Conservation (phyloP, 2,329 filamentous ascomycete species). For the Paraconiothyrium brasiliense region DNA sequence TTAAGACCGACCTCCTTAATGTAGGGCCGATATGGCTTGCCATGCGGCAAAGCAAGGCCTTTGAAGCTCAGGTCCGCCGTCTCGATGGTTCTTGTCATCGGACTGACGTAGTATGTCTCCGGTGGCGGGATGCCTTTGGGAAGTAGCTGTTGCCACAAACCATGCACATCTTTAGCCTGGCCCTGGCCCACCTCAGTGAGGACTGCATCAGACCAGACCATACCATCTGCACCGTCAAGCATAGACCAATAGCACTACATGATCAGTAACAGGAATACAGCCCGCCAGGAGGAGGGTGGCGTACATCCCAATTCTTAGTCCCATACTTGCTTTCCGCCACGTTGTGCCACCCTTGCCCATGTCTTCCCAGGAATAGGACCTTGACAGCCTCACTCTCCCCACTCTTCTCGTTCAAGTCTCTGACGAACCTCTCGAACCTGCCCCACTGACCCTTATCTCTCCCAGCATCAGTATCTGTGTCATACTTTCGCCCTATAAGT, state of each 20-base stretch:
- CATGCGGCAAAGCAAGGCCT: constrained; percentile 60
- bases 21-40: constrained; percentile 63
- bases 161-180: constrained; percentile 67
- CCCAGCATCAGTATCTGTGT: constrained; percentile 52
- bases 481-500: constrained; percentile 69
- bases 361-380: constrained; percentile 73
- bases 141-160: constrained; percentile 66
- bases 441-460: constrained; percentile 66
- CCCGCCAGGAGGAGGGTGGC: constrained; percentile 34
- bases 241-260: constrained; percentile 69
- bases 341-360: constrained; percentile 74
- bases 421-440: constrained; percentile 67
- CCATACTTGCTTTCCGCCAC: constrained; percentile 74
- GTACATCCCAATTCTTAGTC: constrained; percentile 72
- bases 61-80: constrained; percentile 74
- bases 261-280: constrained; percentile 19
- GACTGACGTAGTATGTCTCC: constrained; percentile 71
- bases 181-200: constrained; percentile 67
- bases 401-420: constrained; percentile 59
- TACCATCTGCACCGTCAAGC: constrained; percentile 69
- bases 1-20: constrained; percentile 66
- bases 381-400: constrained; percentile 66
- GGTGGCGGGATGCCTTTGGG: constrained; percentile 66
- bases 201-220: constrained; percentile 69
- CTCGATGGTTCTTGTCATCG: constrained; percentile 69